Evolutionary conservation across 331 rosid genomes (phyloP).

Genomic region (Pyrus hybrid): DNA sequence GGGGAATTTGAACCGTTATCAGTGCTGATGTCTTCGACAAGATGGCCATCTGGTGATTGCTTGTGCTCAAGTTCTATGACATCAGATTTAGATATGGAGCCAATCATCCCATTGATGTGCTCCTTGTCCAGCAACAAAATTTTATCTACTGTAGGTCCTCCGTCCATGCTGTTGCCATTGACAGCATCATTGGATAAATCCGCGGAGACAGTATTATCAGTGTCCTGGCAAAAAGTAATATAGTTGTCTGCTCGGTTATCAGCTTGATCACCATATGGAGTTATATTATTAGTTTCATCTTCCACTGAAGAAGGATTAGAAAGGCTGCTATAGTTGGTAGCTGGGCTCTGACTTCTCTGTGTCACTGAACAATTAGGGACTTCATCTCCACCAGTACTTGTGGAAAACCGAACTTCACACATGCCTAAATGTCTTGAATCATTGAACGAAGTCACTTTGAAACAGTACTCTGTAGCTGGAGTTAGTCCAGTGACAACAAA

Average conservation of each 20-base stretch:
- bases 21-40: constrained; percentile 48
- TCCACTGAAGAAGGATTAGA: constrained; percentile 95
- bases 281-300: constrained; percentile 78
- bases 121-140: constrained; percentile 59
- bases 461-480: constrained; percentile 69
- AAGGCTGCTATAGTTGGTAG: constrained; percentile 85
- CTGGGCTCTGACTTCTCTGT: constrained; percentile 88
- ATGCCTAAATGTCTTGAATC: constrained; percentile 27
- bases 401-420: constrained; percentile 57
- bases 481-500: constrained; percentile 41
- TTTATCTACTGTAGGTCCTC: constrained; percentile 25
- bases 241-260: constrained; percentile 46
- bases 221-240: constrained; percentile 42
- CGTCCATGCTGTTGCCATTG: constrained; percentile 28
- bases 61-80: constrained; percentile 38
- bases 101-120: constrained; percentile 19
- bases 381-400: constrained; percentile 48
- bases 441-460: constrained; percentile 41
- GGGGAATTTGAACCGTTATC: constrained; percentile 49
- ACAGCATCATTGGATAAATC: constrained; percentile 39
- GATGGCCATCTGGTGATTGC: constrained; percentile 39
- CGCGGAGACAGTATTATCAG: constrained; percentile 32
- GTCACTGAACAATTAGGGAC: constrained; percentile 44
- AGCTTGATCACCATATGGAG: constrained; percentile 49
- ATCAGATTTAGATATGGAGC: constrained; percentile 34